A percentile compares a stretch with the other conserved stretches of the same genome.
Evolutionary conservation across 768 basidiomycete genomes (phyloP).

Genomic region (Termitomyces sp.): DNA sequence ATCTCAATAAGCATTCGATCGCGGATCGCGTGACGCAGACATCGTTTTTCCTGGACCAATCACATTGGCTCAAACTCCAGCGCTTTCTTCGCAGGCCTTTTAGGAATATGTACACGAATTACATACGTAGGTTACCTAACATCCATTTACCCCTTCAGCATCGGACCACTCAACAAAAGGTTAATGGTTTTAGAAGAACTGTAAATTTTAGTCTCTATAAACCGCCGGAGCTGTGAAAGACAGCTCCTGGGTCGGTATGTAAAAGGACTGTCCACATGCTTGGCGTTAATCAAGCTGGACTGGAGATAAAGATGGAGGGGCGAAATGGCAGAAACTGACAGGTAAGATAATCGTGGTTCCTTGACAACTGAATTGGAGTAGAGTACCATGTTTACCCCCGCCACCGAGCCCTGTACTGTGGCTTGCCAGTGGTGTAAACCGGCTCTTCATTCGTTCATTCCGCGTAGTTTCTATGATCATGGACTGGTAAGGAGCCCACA

Average conservation of each 20-base stretch:
- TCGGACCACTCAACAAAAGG: background rate
- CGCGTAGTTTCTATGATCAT: background rate
- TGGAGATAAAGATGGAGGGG: background rate
- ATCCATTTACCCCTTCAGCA: background rate
- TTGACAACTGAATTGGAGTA: no score
- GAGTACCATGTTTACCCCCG: no score
- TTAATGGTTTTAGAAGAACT: background rate
- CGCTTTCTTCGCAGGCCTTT: background rate
- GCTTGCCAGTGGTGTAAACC: no score
- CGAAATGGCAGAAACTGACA: background rate
- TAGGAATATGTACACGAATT: background rate
- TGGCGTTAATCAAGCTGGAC: background rate
- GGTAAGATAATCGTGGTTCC: background rate
- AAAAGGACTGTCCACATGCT: background rate
- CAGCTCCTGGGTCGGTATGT: background rate
- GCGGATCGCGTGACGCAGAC: background rate
- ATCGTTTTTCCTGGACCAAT: background rate
- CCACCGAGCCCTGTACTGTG: no score
- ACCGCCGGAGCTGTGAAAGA: background rate
- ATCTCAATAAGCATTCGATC: background rate
- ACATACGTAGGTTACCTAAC: background rate
- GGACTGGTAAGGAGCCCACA: background rate
- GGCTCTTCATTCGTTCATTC: no score
- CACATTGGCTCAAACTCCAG: no score
- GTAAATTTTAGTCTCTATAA: background rate